A percentile compares a stretch with the other conserved stretches of the same genome.
Conservation (phyloP, 176 grass and related monocot species). For the Paspalum notatum region DNA sequence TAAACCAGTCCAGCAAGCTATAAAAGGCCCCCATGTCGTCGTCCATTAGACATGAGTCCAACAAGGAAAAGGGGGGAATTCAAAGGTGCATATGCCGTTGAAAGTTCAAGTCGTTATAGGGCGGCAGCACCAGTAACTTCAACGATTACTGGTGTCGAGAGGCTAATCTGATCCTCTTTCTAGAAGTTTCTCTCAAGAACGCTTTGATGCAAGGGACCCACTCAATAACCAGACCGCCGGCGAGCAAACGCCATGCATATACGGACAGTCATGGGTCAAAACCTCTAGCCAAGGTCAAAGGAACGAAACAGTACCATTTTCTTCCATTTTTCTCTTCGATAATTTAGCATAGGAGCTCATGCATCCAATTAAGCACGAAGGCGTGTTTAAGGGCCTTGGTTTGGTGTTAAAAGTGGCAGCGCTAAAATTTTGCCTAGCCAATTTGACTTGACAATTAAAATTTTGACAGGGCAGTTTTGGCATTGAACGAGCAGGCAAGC, state of each 20-base stretch:
- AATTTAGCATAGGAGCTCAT: neutral
- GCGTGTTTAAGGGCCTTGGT: no score
- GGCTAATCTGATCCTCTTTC: neutral
- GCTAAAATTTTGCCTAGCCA: no score
- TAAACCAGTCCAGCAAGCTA: neutral
- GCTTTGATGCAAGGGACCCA: neutral
- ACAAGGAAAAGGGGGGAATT: neutral
- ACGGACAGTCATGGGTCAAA: constrained; percentile 5
- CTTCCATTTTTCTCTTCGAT: neutral
- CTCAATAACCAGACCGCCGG: constrained; percentile 3
- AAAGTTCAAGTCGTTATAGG: constrained; percentile 38
- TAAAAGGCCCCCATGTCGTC: neutral
- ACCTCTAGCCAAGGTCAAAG: constrained; percentile 2
- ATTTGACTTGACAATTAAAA: no score
- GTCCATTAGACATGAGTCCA: constrained; percentile 2
- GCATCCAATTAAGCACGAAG: neutral
- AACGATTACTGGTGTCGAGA: neutral
- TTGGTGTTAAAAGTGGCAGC: no score
- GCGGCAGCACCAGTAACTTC: neutral
- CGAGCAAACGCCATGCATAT: neutral
- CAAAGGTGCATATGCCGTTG: constrained; percentile 19
- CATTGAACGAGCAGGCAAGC: no score
- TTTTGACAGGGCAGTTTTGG: no score
- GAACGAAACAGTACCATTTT: neutral
- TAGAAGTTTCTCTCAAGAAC: neutral